Conservation (phyloP, 208 protist genomes). For the Trypanosoma scelopori region DNA sequence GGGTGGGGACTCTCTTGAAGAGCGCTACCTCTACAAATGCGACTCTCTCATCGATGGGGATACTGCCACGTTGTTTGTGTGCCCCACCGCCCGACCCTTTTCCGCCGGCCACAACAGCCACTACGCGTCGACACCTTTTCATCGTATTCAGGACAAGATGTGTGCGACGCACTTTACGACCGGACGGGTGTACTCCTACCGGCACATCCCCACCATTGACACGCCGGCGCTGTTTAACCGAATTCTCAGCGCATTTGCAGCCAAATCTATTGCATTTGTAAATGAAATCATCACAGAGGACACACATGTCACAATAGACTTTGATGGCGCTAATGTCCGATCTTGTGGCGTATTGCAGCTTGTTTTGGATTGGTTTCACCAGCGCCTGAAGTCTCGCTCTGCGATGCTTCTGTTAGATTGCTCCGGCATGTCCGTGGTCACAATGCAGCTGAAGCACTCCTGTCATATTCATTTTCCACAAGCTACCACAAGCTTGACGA, state of each 20-base stretch:
- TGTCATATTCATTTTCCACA: slow-evolving; percentile 76
- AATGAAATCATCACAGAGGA: slow-evolving; percentile 61
- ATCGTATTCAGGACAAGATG: slow-evolving; percentile 59
- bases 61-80: background rate
- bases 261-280: slow-evolving; percentile 37
- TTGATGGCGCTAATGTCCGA: slow-evolving; percentile 46
- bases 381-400: slow-evolving; percentile 27
- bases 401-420: slow-evolving; percentile 46
- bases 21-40: slow-evolving; percentile 12
- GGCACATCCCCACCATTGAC: slow-evolving; percentile 40
- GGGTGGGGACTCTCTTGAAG: slow-evolving; percentile 2
- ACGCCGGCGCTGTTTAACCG: slow-evolving; percentile 44
- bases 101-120: slow-evolving; percentile 26
- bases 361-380: slow-evolving; percentile 46
- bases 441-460: slow-evolving; percentile 46
- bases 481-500: slow-evolving; percentile 31
- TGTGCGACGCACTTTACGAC: slow-evolving; percentile 71
- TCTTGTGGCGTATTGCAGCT: slow-evolving; percentile 36
- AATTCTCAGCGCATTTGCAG: slow-evolving; percentile 41
- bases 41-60: slow-evolving; percentile 13
- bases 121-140: slow-evolving; percentile 34
- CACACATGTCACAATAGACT: slow-evolving; percentile 58
- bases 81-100: background rate
- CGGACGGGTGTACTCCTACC: slow-evolving; percentile 52
- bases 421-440: slow-evolving; percentile 47